Conservation (phyloP, 208 protist genomes). For the Borovskyia barvae region DNA sequence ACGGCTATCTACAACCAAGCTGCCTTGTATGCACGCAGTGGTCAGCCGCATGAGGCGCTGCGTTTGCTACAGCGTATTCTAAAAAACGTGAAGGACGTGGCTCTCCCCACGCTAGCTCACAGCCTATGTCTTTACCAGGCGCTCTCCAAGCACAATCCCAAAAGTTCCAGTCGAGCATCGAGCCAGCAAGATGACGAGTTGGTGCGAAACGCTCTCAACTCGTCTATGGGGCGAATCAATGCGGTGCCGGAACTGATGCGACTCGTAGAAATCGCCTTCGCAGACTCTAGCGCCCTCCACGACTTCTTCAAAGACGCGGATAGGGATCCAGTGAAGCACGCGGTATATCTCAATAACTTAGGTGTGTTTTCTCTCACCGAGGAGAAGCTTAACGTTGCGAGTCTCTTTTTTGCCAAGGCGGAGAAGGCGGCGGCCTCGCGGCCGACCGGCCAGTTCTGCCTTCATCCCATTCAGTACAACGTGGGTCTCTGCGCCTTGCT, state of each 20-base stretch:
- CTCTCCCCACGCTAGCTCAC: conserved; percentile 45
- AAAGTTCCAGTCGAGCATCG: conserved; percentile 35
- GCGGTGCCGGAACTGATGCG: conserved; percentile 45
- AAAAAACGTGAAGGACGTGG: conserved; percentile 48
- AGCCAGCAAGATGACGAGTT: conserved; percentile 74
- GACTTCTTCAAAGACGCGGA: conserved; percentile 56
- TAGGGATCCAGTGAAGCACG: conserved; percentile 39
- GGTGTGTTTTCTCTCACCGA: conserved; percentile 75
- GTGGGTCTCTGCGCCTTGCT: conserved; percentile 80
- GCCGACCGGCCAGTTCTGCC: conserved; percentile 27
- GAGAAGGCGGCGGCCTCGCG: conserved; percentile 36
- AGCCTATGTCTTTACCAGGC: conserved; percentile 79
- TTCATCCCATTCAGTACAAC: conserved; percentile 78
- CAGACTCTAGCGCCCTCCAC: conserved; percentile 72
- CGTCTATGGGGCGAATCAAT: conserved; percentile 37
- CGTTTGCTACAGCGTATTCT: conserved; percentile 73
- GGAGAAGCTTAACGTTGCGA: conserved; percentile 73
- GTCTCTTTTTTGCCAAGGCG: conserved; percentile 85
- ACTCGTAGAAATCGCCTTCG: conserved; percentile 63
- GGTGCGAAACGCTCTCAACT: conserved; percentile 61
- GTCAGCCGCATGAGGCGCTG: conserved; percentile 55
- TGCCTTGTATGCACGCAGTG: conserved; percentile 59
- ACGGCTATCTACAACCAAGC: conserved; percentile 80
- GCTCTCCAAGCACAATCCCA: conserved; percentile 59
- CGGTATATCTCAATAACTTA: conserved; percentile 87